Evolutionary conservation across 495 filamentous ascomycete genomes (phyloP), one percentile per base, ranked within the genome.

Genomic region (Lasiosphaeria ovina): DNA sequence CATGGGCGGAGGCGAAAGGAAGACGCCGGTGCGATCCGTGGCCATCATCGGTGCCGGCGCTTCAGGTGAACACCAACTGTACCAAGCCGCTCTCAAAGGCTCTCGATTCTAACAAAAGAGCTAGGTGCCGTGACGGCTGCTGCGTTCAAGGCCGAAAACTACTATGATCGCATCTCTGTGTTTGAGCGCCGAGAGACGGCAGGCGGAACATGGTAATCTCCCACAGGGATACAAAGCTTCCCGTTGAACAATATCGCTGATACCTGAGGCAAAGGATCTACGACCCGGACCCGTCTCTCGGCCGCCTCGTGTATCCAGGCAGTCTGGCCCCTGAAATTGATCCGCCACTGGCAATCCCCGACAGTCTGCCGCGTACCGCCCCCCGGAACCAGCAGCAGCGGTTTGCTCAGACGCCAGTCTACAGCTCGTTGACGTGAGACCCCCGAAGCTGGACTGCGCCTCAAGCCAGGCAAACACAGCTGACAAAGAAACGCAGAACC

Each of bases 31-130:
- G 61, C 79, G 72, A 57, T 80, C 77, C 3, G 77, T 83, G 3
- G 79, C 80, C 5, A 74, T 83, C 42, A 79, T 83, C 48, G 80
- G 80, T 4, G 80, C 80, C 2, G 80, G 80, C 7, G 79, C 80
- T 24, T 66, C 77, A 55, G 80, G 78, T 80, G 74, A 47, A n/a
- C 16, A 24, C 24, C 24, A 11, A 9, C 16, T 47, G 5, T 6
- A 6, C 11, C 40, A 10, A 53, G 17, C 31, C 17, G 33, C 8
- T 53, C 16, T 31, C 17, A 9, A 9, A 47, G 11, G 16, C 12
- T 17, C 33, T 60, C 9, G 49, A 35, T 51, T 51, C 24, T 61
- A 6, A 51, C 24, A 35, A 38, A 47, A 35, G 12, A 6, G 47
- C 12, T 35, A 81, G 76, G 80, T 51, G 76, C 78, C 7, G 66